A percentile compares a stretch with the other conserved stretches of the same genome.
These are phyloP conservation scores for Alliaria petiolata DNA, from an alignment of 345 rosid genomes.

Conservation along the genomic window DNA sequence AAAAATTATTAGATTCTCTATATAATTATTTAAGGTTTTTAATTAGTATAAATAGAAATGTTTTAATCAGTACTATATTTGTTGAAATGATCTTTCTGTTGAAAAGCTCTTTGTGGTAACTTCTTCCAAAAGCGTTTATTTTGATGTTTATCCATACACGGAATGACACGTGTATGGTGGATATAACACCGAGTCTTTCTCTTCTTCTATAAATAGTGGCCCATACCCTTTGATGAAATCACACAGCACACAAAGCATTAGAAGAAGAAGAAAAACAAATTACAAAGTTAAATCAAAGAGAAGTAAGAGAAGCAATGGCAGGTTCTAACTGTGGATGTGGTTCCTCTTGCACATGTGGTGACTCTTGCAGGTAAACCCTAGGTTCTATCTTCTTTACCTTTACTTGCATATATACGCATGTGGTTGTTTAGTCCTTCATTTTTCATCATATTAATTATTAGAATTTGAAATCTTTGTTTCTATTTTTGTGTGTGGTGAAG, in stretches of 20 bases:
- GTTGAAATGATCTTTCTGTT: not conserved
- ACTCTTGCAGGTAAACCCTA: conserved; percentile 33
- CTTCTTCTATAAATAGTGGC: conserved; percentile 21
- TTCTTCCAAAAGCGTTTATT: not conserved
- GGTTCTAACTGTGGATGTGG: conserved; percentile 43
- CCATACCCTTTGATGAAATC: conserved; percentile 8
- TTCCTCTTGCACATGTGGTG: conserved; percentile 40
- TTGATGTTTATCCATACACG: not conserved
- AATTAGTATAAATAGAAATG: not conserved
- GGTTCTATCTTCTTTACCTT: not conserved
- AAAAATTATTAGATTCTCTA: not conserved
- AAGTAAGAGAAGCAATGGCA: conserved; percentile 28
- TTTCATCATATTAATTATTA: not conserved
- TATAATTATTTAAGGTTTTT: no score
- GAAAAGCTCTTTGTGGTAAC: not conserved
- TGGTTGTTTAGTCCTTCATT: not conserved
- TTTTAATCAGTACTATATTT: not conserved
- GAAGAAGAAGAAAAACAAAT: not conserved
- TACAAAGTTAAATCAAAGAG: not conserved
- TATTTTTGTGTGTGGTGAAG: not conserved
- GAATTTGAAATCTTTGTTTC: not conserved
- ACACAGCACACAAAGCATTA: not conserved
- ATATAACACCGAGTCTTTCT: not conserved
- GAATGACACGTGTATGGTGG: conserved; percentile 30
- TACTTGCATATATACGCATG: not conserved